phyloP scores from a whole-genome alignment of 2,329 filamentous ascomycete genomes.

The Epichloe uncinata region DNA sequence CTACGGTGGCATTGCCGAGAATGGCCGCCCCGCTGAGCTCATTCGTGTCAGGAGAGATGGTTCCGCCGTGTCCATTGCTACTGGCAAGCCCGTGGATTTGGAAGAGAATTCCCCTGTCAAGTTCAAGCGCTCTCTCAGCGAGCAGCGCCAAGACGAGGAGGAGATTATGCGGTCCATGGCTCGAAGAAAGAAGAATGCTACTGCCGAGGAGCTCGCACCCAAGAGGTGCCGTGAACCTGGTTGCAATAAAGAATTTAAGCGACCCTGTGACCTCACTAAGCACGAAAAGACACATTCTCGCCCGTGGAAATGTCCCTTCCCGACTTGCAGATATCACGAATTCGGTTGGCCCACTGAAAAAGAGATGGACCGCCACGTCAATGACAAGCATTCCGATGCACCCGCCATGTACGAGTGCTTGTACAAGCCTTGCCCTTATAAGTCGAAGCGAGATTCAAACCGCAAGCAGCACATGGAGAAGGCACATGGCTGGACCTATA shows the following conservation, averaged over 20 bases:
- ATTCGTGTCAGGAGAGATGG: constrained; percentile 72
- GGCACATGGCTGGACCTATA: constrained; percentile 79
- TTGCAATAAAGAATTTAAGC: constrained; percentile 88
- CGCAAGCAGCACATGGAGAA: constrained; percentile 99
- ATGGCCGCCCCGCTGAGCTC: constrained; percentile 71
- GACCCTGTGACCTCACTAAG: constrained; percentile 94
- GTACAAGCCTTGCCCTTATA: constrained; percentile 76
- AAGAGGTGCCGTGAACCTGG: constrained; percentile 62
- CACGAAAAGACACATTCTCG: constrained; percentile 96
- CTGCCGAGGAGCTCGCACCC: constrained; percentile 67
- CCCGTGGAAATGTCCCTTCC: constrained; percentile 80
- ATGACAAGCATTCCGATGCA: constrained; percentile 80
- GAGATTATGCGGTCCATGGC: constrained; percentile 87
- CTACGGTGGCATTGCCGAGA: constrained; percentile 67
- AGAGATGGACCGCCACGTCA: constrained; percentile 88
- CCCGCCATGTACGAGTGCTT: constrained; percentile 75
- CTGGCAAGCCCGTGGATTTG: constrained; percentile 49
- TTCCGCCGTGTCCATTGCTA: constrained; percentile 65
- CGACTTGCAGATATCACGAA: constrained; percentile 77
- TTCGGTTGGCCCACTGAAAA: constrained; percentile 92
- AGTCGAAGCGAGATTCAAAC: constrained; percentile 90
- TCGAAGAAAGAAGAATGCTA: constrained; percentile 84
- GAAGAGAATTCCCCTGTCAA: constrained; percentile 31
- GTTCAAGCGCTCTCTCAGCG: constrained; percentile 53
- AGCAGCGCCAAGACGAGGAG: constrained; percentile 65